Conservation (phyloP, 2,329 filamentous ascomycete species). For the Chlorencoelia australis region DNA sequence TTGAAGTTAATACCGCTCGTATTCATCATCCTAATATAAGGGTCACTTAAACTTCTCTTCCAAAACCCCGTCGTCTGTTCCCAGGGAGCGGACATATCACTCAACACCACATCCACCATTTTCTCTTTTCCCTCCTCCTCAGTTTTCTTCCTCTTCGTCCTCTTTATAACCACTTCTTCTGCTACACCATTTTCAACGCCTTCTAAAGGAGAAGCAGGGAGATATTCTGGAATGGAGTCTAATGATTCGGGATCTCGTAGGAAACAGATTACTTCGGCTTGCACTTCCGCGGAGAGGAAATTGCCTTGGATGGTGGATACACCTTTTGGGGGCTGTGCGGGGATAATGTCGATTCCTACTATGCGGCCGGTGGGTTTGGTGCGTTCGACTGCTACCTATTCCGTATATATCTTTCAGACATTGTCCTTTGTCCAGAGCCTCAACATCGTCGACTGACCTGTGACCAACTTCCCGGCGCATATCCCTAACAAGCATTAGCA, state of each 20-base stretch:
- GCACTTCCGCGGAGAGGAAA: constrained; percentile 69
- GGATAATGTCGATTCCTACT: constrained; percentile 88
- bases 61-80: constrained; percentile 66
- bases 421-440: neutral
- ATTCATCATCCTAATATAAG: constrained; percentile 98
- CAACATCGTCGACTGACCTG: constrained; percentile 36
- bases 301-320: constrained; percentile 95
- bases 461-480: constrained; percentile 65
- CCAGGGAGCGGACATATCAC: constrained; percentile 99
- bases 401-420: constrained; percentile 4
- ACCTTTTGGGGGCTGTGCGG: constrained; percentile 79
- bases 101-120: constrained; percentile 84
- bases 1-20: constrained; percentile 79
- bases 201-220: constrained; percentile 53
- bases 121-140: constrained; percentile 36
- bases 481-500: constrained; percentile 45
- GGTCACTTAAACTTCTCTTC: constrained; percentile 88
- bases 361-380: constrained; percentile 71
- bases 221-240: neutral
- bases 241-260: constrained; percentile 45
- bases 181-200: constrained; percentile 30
- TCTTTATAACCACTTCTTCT: constrained; percentile 4
- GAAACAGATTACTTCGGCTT: constrained; percentile 65
- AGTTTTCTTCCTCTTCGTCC: constrained; percentile 23
- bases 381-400: constrained; percentile 67